A percentile compares a stretch with the other conserved stretches of the same genome.
Evolutionary conservation across 257 asterid species (phyloP).

Genomic region (Ajuga chamaepitys): DNA sequence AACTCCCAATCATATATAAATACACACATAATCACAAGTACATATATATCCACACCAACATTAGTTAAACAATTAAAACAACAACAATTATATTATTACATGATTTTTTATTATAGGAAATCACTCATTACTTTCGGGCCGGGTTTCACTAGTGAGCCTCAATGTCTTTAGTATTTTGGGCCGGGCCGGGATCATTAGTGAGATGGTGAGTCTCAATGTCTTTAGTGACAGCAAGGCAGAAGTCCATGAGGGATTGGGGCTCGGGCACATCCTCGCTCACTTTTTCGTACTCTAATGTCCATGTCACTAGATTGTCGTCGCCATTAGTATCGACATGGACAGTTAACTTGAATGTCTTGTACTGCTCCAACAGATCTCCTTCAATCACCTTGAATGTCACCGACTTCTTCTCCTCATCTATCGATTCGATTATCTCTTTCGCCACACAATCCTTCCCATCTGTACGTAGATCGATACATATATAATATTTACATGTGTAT

Average conservation of each 20-base stretch:
- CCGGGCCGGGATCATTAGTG: too few species aligned
- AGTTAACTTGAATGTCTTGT: conserved; percentile 14
- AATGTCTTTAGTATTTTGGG: too few species aligned
- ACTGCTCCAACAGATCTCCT: conserved; percentile 39
- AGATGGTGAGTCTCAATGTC: conserved; percentile 39
- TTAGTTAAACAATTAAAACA: too few species aligned
- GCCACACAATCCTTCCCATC: conserved; percentile 33
- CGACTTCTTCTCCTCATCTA: conserved; percentile 33
- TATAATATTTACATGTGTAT: too few species aligned
- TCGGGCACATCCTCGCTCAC: conserved; percentile 21
- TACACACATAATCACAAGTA: too few species aligned
- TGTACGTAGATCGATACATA: too few species aligned
- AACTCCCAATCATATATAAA: too few species aligned
- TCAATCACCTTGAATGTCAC: conserved; percentile 26
- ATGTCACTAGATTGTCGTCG: conserved; percentile 26
- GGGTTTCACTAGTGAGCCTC: too few species aligned
- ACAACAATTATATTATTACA: too few species aligned
- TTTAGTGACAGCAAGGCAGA: conserved; percentile 24
- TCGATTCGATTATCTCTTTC: conserved; percentile 29
- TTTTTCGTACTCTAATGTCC: conserved; percentile 39
- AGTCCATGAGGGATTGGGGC: conserved; percentile 23
- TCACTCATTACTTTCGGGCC: too few species aligned
- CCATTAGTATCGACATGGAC: conserved; percentile 27
- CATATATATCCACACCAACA: too few species aligned
- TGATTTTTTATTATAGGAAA: too few species aligned